Evolutionary conservation across 2,329 filamentous ascomycete genomes (phyloP), one percentile per base, ranked within the genome.

Genomic region (Gaeumannomyces sp.): DNA sequence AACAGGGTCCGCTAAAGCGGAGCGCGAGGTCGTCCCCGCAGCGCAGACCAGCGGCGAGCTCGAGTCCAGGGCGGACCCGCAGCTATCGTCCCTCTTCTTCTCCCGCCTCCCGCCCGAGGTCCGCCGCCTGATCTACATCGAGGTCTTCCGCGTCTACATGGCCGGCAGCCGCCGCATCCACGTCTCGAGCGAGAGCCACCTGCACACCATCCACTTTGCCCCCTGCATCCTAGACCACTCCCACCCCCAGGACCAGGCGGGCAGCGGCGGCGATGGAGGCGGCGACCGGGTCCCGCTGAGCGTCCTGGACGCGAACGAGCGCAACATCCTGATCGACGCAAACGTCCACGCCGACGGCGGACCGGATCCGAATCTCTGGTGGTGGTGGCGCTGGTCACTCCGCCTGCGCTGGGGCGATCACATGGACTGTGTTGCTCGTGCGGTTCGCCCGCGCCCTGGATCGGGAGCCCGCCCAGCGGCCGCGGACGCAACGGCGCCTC

Each of bases 81-180:
- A 67, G 19, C 31, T 59, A 28, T 67, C 71, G 60, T 68, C 71
- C n/a, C 29, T 61, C 27, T 67, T 71, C 61, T 71, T 73, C 66
- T 45, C 59, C 29, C 19, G 50, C 25, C 67, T 69, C 4, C 68
- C 68, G 1, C 62, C 60, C 11, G 68, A 69, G 63, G 25, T 69
- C 28, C 68, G 68, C 22, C 61, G 66, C 3, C 63, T 69, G 62
- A 63, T 68, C 64, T 69, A 69, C 57, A 60, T 61, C 25, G 61
- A 66, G 11, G 66, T 69, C 27, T 67, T 65, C 61, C 28, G 60
- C 25, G 22, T 61, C n/a, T 62, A 53, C 19, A 45, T 59, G n/a
- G 64, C 64, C 53, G 61, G 61, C 8, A 25, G 50, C 61, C 45
- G 61, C 61, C 61, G 45, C 61, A 62, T 62, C 19, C 61, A 62